These are phyloP conservation scores for Senecio squalidus DNA, from an alignment of 140 eudicot species.

Conservation along the genomic window DNA sequence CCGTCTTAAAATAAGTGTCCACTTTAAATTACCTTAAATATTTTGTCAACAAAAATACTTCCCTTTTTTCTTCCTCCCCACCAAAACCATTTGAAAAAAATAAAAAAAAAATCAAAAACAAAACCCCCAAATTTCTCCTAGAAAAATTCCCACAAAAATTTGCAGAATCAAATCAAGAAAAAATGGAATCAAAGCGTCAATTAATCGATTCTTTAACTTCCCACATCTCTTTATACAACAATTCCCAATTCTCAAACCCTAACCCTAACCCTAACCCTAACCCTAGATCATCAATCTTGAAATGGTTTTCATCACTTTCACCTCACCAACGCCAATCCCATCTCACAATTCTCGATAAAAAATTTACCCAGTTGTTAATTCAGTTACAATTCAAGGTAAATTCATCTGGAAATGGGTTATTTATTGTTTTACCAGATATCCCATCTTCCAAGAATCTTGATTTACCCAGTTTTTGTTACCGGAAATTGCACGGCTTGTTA, in stretches of 20 bases:
- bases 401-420: conserved; percentile 36
- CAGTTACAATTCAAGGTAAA: conserved; percentile 42
- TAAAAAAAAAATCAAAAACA: too few species aligned
- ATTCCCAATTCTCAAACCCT: conserved; percentile 18
- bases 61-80: too few species aligned
- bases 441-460: conserved; percentile 32
- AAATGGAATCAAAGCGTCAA: conserved; percentile 61
- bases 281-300: conserved; percentile 56
- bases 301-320: conserved; percentile 77
- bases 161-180: conserved; percentile 7
- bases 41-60: too few species aligned
- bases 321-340: conserved; percentile 65
- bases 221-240: conserved; percentile 73
- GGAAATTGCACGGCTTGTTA: conserved; percentile 56
- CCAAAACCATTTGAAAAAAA: too few species aligned
- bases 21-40: too few species aligned
- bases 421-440: conserved; percentile 69
- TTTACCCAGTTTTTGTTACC: conserved; percentile 58
- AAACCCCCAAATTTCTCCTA: neutral
- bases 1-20: too few species aligned
- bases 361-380: conserved; percentile 48
- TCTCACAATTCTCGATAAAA: conserved; percentile 47
- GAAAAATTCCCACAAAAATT: neutral
- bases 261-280: conserved; percentile 40
- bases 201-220: conserved; percentile 74